phyloP scores from a whole-genome alignment of 331 rosid genomes.

The Rosa hybrid region DNA sequence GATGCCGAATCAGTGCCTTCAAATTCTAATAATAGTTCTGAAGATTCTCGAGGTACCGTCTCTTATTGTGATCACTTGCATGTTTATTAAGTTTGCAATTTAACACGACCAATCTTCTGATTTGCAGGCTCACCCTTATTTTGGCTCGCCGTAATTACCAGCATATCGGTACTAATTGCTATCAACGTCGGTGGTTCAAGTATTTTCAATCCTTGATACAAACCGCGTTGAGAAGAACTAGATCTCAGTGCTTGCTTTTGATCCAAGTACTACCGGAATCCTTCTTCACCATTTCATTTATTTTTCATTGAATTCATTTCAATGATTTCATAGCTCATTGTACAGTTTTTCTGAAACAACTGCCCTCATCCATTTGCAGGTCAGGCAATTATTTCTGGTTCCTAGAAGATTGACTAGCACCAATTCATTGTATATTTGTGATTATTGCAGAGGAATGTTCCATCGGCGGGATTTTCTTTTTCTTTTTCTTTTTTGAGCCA shows the following conservation, averaged over 20 bases:
- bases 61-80: not conserved
- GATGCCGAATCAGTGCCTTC: conserved; percentile 43
- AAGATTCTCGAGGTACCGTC: conserved; percentile 59
- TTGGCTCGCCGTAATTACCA: conserved; percentile 80
- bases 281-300: not conserved
- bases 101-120: conserved; percentile 27
- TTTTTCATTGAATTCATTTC: not conserved
- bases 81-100: not conserved
- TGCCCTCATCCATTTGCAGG: conserved; percentile 1
- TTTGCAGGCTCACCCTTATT: conserved; percentile 71
- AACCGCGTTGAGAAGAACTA: conserved; percentile 13
- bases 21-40: conserved; percentile 36
- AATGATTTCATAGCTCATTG: not conserved
- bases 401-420: not conserved
- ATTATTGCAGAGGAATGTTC: conserved; percentile 15
- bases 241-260: conserved; percentile 25
- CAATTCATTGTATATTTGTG: conserved; percentile 10
- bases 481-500: not conserved
- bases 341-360: not conserved
- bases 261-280: conserved; percentile 4
- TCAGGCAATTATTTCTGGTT: not conserved
- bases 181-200: conserved; percentile 74
- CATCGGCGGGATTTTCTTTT: not conserved
- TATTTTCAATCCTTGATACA: conserved; percentile 81
- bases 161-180: conserved; percentile 71